These are phyloP conservation scores for Hypoxylon rubiginosum DNA, from an alignment of 2,329 filamentous ascomycete genomes.

Conservation along the genomic window DNA sequence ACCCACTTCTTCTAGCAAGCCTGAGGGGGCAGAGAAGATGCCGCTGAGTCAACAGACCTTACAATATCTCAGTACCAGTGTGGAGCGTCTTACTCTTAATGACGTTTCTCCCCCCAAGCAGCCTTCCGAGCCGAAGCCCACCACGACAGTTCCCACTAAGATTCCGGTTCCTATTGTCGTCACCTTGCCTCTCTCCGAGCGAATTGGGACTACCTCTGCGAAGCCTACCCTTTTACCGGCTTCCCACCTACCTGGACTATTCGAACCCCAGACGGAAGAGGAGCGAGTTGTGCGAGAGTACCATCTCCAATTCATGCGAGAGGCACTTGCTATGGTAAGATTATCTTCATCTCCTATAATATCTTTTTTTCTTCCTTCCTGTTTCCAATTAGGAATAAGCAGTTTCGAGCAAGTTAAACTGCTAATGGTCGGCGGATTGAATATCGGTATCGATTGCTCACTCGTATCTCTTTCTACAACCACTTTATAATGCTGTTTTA, in stretches of 20 bases:
- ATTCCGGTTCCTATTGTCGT: constrained; percentile 46
- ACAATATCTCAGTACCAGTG: constrained; percentile 29
- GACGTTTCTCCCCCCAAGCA: constrained; percentile 33
- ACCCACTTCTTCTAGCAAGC: constrained; percentile 30
- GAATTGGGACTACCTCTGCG: not conserved
- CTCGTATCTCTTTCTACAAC: not conserved
- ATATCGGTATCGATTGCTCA: not conserved
- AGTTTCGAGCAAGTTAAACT: not conserved
- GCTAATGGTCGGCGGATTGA: not conserved
- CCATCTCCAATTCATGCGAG: constrained; percentile 79
- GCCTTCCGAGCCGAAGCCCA: constrained; percentile 28
- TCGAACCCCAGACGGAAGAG: constrained; percentile 52
- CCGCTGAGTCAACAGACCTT: constrained; percentile 28
- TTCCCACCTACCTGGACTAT: constrained; percentile 49
- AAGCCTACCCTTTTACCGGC: constrained; percentile 37
- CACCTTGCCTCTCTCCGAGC: constrained; percentile 39
- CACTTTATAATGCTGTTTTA: not conserved
- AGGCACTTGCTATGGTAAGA: constrained; percentile 86
- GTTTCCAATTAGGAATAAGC: not conserved
- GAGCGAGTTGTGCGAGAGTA: constrained; percentile 57
- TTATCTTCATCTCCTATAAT: constrained; percentile 9
- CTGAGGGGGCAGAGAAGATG: constrained; percentile 29
- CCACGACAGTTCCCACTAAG: constrained; percentile 40
- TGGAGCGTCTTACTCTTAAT: constrained; percentile 46
- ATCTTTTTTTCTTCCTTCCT: constrained; percentile 7